phyloP scores from a whole-genome alignment of 176 grass and related monocot genomes.

The Canna indica region DNA sequence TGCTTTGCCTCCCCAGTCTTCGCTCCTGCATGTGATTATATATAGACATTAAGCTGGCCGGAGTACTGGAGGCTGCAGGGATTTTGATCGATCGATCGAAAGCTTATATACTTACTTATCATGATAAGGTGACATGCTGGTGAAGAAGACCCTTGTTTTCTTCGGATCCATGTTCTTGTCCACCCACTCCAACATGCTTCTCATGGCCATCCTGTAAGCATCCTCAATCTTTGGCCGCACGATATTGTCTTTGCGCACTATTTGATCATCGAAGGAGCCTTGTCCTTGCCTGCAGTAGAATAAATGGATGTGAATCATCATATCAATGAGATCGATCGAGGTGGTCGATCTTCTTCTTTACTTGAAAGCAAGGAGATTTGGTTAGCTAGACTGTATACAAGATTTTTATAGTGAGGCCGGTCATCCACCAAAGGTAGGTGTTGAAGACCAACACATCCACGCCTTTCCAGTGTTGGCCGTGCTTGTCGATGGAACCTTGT shows the following conservation, averaged over 20 bases:
- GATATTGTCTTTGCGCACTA: neutral
- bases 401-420: slow-evolving; percentile 59
- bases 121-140: slow-evolving; percentile 79
- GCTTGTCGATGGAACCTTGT: slow-evolving; percentile 46
- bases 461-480: slow-evolving; percentile 51
- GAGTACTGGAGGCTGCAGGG: no score
- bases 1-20: slow-evolving; percentile 52
- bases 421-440: slow-evolving; percentile 94
- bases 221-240: slow-evolving; percentile 60
- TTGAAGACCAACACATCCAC: slow-evolving; percentile 67
- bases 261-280: slow-evolving; percentile 36
- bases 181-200: slow-evolving; percentile 62
- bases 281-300: slow-evolving; percentile 12
- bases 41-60: no score
- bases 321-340: neutral
- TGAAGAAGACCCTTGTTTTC: slow-evolving; percentile 69
- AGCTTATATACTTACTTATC: slow-evolving; percentile 33
- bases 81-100: neutral
- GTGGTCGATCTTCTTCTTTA: no score
- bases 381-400: slow-evolving; percentile 24
- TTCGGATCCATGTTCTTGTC: slow-evolving; percentile 58
- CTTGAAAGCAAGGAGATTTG: neutral
- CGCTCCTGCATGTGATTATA: slow-evolving; percentile 30
- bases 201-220: slow-evolving; percentile 59
- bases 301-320: neutral